Percentiles rank a stretch among this genome's conserved stretches.
phyloP scores from a whole-genome alignment of 2,329 filamentous ascomycete genomes.

The Nigrospora sphaerica region DNA sequence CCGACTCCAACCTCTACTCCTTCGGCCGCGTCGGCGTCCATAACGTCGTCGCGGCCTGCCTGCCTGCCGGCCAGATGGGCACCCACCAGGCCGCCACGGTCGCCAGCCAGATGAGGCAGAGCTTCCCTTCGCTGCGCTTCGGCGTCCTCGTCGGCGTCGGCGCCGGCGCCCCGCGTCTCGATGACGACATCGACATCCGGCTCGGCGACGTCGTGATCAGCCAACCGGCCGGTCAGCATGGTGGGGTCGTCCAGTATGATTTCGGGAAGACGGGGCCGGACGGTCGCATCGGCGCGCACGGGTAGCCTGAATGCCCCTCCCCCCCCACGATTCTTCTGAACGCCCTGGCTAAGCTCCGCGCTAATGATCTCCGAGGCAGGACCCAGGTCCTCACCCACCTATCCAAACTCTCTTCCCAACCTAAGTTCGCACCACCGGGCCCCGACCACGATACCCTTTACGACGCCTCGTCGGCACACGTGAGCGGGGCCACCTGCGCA shows the following conservation, averaged over 20 bases:
- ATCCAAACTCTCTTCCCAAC: too few relatives aligned
- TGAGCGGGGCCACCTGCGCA: background rate
- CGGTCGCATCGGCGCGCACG: slow-evolving; percentile 4
- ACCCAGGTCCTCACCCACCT: too few relatives aligned
- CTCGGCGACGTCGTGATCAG: background rate
- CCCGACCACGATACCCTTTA: slow-evolving; percentile 19
- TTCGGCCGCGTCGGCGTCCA: slow-evolving; percentile 10
- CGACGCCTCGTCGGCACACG: slow-evolving; percentile 3
- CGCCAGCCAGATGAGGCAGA: slow-evolving; percentile 9
- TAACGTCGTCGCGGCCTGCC: slow-evolving; percentile 11
- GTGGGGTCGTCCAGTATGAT: slow-evolving; percentile 1
- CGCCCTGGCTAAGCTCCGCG: slow-evolving; percentile 15
- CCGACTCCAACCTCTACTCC: slow-evolving; percentile 13
- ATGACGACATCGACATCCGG: background rate
- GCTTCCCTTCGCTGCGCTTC: slow-evolving; percentile 9
- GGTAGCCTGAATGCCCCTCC: slow-evolving; percentile 5
- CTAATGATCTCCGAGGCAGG: slow-evolving; percentile 11
- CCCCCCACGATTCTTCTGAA: slow-evolving; percentile 9
- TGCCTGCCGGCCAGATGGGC: slow-evolving; percentile 14
- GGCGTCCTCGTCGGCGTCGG: slow-evolving; percentile 19
- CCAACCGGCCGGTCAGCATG: background rate
- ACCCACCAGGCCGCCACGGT: slow-evolving; percentile 13
- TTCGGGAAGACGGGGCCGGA: slow-evolving; percentile 8
- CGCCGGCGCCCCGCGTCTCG: slow-evolving; percentile 8
- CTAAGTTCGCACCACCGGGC: slow-evolving; percentile 6